phyloP scores from a whole-genome alignment of 169 alveolate genomes.

The Plasmodium cynomolgi region DNA sequence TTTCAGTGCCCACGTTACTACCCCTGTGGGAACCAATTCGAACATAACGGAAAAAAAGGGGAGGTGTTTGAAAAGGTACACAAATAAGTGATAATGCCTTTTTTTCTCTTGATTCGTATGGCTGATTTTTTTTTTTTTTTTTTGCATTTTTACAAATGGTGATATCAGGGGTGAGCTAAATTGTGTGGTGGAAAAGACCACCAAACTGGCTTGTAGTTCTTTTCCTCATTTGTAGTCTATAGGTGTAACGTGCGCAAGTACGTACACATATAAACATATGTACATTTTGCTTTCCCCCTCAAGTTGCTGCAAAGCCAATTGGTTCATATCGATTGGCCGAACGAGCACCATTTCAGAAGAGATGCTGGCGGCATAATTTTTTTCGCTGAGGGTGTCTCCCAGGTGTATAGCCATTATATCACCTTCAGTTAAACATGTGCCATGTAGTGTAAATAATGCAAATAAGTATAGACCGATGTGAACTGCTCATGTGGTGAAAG shows the following conservation, averaged over 20 bases:
- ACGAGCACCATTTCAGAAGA: not conserved
- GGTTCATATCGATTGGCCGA: not conserved
- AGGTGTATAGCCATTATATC: not conserved
- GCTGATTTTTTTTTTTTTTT: not conserved
- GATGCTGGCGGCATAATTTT: not conserved
- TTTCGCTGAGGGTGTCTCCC: not conserved
- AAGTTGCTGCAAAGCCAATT: not conserved
- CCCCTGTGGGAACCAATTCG: not conserved
- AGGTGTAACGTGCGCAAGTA: not conserved
- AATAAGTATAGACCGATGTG: not conserved
- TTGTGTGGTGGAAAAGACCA: not conserved
- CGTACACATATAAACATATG: not conserved
- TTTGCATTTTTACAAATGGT: not conserved
- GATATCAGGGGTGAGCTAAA: not conserved
- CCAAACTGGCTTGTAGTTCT: not conserved
- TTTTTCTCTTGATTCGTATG: not conserved
- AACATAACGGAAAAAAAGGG: not conserved
- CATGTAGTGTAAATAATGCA: not conserved
- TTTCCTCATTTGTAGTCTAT: not conserved
- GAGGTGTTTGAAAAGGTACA: not conserved
- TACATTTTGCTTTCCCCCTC: not conserved
- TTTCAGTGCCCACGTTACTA: not conserved
- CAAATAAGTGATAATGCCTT: not conserved
- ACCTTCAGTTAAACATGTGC: not conserved
- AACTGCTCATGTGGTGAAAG: not conserved